Base-by-base conservation (phyloP, 1,284 basidiomycete species). In the Caloboletus inedulis region DNA sequence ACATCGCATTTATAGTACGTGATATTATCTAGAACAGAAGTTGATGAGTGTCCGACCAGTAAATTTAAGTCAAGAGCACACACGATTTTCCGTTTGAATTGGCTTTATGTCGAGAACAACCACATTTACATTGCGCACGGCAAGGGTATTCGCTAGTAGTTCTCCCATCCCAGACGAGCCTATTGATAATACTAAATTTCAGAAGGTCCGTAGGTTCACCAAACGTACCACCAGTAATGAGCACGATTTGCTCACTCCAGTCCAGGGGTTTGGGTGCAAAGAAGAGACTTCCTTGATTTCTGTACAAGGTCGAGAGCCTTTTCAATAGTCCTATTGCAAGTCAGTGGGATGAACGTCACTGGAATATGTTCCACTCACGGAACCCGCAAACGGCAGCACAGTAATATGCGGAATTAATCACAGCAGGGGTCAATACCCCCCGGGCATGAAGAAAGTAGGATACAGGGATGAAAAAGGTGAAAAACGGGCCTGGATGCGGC, bases 91-190 rank as follows among this genome's bases (percentile, higher is more conserved):
- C 7, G 86, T 85, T 29, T 80, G 73, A 51, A 89, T 85, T 37
- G 86, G 84, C 36, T 87, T 81, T 56, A 91, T 72, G 66, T 97
- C 94, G 10, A 98, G 80, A 12, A 95, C 89, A 13, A 91, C 85
- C 1, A 97, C 93, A 5, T 76, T 84, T 16, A 92, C 89, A 55
- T 87, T 89, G 40, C 87, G 82, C 43, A 85, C 79, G 2, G 91
- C 88, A 19, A 98, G 77, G 0, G 89, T 91, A 58, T 90, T 86
- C 5, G 91, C 91, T 8, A 97, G 77, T 3, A 91, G 72, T 60
- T 89, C 87, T 19, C 96, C 96, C 23, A 98, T 79, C 5, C 95
- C 96, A 14, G 89, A 91, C 3, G 92, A 77, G 29, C 94, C 94
- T 94, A 57, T 36, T 23, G 13, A 35, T 31, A 27, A 43, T 29